phyloP scores from a whole-genome alignment of 441 rosid species.

The Breynia disticha region DNA sequence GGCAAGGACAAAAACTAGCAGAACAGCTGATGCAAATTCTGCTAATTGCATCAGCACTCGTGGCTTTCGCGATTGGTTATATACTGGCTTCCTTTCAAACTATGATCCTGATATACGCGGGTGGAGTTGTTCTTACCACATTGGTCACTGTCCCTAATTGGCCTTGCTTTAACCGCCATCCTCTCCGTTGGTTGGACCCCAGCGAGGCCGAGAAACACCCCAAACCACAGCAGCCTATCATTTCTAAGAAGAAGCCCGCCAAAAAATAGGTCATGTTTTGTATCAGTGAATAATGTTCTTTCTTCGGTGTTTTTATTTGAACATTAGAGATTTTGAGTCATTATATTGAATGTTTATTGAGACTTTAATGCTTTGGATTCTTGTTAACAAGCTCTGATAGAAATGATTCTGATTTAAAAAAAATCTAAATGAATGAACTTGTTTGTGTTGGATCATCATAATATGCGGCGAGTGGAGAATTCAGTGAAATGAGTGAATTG shows the following conservation, averaged over 20 bases:
- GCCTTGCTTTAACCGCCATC: conserved; percentile 76
- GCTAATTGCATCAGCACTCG: conserved; percentile 55
- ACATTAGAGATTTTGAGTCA: no score
- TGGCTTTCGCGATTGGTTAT: conserved; percentile 43
- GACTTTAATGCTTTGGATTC: no score
- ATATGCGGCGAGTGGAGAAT: no score
- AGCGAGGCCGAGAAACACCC: conserved; percentile 75
- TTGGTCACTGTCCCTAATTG: conserved; percentile 76
- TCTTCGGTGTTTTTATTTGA: no score
- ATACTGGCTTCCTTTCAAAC: conserved; percentile 51
- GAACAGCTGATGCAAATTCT: conserved; percentile 88
- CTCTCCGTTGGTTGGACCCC: conserved; percentile 79
- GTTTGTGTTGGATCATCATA: no score
- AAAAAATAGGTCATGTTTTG: conserved; percentile 35
- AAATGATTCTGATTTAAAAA: no score
- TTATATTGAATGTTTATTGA: no score
- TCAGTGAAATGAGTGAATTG: no score
- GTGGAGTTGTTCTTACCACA: conserved; percentile 61
- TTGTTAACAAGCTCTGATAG: no score
- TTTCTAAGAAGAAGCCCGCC: conserved; percentile 51
- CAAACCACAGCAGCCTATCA: conserved; percentile 44
- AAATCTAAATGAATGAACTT: no score
- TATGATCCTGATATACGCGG: conserved; percentile 64
- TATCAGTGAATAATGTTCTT: no score
- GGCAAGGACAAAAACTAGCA: conserved; percentile 93